Evolutionary conservation across 1,284 basidiomycete genomes (phyloP), one percentile per base, ranked within the genome.

Genomic region (Phylloporus sp.): DNA sequence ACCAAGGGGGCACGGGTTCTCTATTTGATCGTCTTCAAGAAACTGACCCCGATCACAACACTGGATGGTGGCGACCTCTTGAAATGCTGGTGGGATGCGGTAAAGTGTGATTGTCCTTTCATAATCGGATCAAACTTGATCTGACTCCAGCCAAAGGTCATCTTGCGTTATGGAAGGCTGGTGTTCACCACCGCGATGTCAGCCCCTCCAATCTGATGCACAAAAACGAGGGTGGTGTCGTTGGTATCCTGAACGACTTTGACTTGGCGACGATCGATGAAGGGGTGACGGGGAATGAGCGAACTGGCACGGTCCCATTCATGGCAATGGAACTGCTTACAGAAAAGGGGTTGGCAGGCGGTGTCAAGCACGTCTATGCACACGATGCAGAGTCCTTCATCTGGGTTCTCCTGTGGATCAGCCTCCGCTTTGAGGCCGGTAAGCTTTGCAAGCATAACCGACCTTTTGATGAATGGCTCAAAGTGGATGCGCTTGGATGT

Each of bases 371-470:
- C 12, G 2, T 32, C 5, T 81, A 81, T 69, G 74, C 69, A 4
- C 77, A 81, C 59, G 78, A 82, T 35, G 66, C 70, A 2, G 80
- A 82, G 63, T 78, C 80, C 3, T 77, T 82, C 29, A 65, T 78
- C 41, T 82, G 75, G 77, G 74, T 78, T 29, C 68, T 82, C 11
- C 17, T 60, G 1, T 76, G 73, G 71, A 69, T 73, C 32, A 39
- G 8, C 17, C 37, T 65, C 12, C 60, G 56, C 15, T 74, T 74
- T 45, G n/a, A 37, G 7, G 12, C 53, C 1, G 73, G 72, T 7
- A 8, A 45, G 57, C 57, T 67, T 37, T 43, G 29, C 5, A 4
- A 4, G 17, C 3, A 47, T 3, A 8, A 35, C 8, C 41, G 41
- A n/a, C 61, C 45, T 19, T 52, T 69, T 11, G 61, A 69, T 11